Evolutionary conservation across 345 rosid genomes (phyloP).

Genomic region (Linum tenue): DNA sequence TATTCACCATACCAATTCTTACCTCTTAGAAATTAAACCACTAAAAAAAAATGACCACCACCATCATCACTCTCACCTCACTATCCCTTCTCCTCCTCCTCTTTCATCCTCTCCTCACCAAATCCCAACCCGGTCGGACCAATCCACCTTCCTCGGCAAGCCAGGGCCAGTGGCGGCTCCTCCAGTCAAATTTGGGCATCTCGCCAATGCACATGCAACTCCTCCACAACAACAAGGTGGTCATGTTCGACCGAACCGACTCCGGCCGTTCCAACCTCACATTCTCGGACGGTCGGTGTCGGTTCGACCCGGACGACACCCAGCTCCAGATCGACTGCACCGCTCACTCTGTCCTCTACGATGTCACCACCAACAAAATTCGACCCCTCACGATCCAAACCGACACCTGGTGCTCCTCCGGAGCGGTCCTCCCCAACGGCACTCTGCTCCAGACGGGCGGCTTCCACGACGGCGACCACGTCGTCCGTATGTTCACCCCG

Average conservation of each 20-base stretch:
- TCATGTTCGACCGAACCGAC: conserved; percentile 80
- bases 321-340: conserved; percentile 51
- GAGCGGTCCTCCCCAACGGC: conserved; percentile 52
- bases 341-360: conserved; percentile 75
- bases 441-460: conserved; percentile 79
- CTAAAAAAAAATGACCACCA: not conserved
- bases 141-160: no score
- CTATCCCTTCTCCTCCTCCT: not conserved
- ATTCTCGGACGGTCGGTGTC: conserved; percentile 36
- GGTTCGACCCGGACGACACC: conserved; percentile 32
- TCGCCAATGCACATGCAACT: conserved; percentile 93
- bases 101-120: not conserved
- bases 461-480: conserved; percentile 54
- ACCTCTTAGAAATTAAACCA: not conserved
- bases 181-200: conserved; percentile 53
- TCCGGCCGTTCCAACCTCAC: conserved; percentile 54
- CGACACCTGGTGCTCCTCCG: conserved; percentile 93
- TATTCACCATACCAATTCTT: not conserved
- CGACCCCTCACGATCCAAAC: conserved; percentile 57
- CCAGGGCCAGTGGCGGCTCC: conserved; percentile 34
- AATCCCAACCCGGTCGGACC: not conserved
- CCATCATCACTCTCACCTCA: not conserved
- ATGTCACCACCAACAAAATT: conserved; percentile 35
- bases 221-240: conserved; percentile 47
- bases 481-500: conserved; percentile 43